Evolutionary conservation across 2,329 filamentous ascomycete genomes (phyloP), one percentile per base, ranked within the genome.

Genomic region (Venturia asperata): DNA sequence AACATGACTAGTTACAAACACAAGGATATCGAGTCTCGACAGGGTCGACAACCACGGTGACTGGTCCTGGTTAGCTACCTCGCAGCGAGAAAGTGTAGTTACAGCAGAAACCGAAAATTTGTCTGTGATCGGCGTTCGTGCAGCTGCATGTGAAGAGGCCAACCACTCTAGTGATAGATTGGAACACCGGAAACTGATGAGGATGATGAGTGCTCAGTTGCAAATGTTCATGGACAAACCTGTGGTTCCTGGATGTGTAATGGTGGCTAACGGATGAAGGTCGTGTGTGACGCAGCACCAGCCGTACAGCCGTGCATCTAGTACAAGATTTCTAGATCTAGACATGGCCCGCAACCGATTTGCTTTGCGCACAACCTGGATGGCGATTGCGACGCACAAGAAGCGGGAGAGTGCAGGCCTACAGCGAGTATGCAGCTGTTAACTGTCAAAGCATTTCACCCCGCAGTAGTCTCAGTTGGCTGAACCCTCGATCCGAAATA

Each of bases 201-300:
- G 60, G 60, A 41, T 34, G 21, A 43, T n/a, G 24, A 45, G 37
- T 42, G 37, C 37, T 42, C 60, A n/a, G 37, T 61, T 9, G 60
- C 60, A 15, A 45, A 27, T 19, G 37, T 27, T 30, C 60, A 45
- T 61, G 15, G 60, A n/a, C 37, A 39, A 27, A 39, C 42, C 27
- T 61, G 60, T 45, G 60, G 60, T 61, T 61, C 60, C 60, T 61
- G 60, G 9, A 61, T 61, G 60, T 58, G 42, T 61, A 21, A 61
- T 37, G 15, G n/a, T 34, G 42, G 24, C 56, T 42, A 61, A 42
- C 56, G 56, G 39, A 39, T 39, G 56, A 39, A 39, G 34, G 39
- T 21, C 56, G 19, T 27, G 60, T 61, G 60, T 45, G 11, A 61
- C 60, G 39, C 11, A 42, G 43, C 24, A 41, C 34, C 60, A 45